Evolutionary conservation across 2,329 filamentous ascomycete species (phyloP).

Genomic region (Blumeria hordei): DNA sequence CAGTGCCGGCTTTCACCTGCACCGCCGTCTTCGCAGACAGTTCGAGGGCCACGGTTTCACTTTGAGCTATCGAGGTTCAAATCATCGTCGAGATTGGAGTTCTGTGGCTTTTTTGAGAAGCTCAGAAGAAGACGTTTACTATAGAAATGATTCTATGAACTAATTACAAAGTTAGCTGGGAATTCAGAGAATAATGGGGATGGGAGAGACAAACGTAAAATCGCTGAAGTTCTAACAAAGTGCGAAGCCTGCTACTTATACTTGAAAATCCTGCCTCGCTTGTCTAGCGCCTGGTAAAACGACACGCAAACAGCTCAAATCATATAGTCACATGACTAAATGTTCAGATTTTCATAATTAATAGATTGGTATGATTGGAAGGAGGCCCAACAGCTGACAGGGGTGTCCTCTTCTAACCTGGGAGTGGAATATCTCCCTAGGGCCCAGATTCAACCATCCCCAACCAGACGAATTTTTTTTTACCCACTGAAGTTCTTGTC

Average conservation of each 20-base stretch:
- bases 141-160: slow-evolving; percentile 78
- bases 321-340: no score
- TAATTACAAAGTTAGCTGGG: neutral
- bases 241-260: neutral
- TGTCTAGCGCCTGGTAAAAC: neutral
- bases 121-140: slow-evolving; percentile 85
- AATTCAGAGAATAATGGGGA: neutral
- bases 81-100: slow-evolving; percentile 83
- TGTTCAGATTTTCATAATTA: no score
- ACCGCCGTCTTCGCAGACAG: slow-evolving; percentile 34
- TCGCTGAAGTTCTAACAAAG: neutral
- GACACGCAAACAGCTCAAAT: no score
- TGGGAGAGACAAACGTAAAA: neutral
- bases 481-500: no score
- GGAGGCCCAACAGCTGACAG: no score
- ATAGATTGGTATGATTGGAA: no score
- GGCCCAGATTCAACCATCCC: no score
- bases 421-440: no score
- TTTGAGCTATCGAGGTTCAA: slow-evolving; percentile 70
- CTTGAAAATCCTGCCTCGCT: neutral
- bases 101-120: slow-evolving; percentile 83
- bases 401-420: no score
- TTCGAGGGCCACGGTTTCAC: slow-evolving; percentile 47
- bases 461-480: no score
- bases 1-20: slow-evolving; percentile 22